A percentile compares a stretch with the other conserved stretches of the same genome.
Conservation (phyloP, 768 basidiomycete species). For the Clathrus columnatus region DNA sequence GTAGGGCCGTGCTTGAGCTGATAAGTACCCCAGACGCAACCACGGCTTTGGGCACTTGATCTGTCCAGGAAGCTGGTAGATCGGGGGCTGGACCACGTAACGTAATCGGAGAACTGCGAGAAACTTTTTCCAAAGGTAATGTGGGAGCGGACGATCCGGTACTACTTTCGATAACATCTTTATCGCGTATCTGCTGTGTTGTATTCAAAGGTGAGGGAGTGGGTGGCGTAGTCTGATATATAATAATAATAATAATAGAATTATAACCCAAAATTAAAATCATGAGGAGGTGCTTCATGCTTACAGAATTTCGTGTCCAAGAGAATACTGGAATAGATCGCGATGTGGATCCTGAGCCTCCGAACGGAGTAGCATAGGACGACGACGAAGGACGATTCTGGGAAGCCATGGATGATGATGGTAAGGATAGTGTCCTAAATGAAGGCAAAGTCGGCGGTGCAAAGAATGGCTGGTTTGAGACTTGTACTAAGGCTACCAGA, state of each 20-base stretch:
- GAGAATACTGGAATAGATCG: constrained; percentile 1
- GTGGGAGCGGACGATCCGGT: background rate
- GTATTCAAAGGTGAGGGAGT: too few species aligned
- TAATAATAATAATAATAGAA: too few species aligned
- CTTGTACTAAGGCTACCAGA: background rate
- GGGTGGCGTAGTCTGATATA: too few species aligned
- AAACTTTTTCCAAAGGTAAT: background rate
- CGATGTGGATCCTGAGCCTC: background rate
- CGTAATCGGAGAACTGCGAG: background rate
- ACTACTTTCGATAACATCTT: too few species aligned
- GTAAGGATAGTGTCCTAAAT: constrained; percentile 5
- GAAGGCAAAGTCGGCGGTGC: constrained; percentile 1
- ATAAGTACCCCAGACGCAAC: background rate
- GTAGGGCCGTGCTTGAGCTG: background rate
- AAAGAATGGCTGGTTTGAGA: constrained; percentile 8
- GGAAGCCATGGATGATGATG: background rate
- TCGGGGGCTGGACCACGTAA: background rate
- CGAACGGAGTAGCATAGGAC: background rate
- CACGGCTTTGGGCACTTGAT: background rate
- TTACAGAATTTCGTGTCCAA: background rate
- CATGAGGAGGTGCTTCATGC: background rate
- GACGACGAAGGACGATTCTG: background rate
- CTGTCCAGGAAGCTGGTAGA: background rate
- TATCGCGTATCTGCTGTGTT: too few species aligned
- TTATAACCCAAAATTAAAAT: too few species aligned